These are phyloP conservation scores for Gonapodya sp. DNA, from an alignment of 192 early-diverging fungal species.

Conservation along the genomic window DNA sequence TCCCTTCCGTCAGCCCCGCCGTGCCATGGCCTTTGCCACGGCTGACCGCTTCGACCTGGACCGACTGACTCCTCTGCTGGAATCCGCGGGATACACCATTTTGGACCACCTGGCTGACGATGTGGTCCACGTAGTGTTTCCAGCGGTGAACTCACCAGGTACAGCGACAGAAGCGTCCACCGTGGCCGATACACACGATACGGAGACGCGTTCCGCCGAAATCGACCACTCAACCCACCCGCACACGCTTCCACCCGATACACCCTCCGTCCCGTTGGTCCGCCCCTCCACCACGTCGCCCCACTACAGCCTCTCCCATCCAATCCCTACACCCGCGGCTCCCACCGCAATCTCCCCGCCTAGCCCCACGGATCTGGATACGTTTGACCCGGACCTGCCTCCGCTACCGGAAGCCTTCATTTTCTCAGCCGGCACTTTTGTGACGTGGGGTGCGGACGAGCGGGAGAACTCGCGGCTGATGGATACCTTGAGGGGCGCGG, in stretches of 20 bases:
- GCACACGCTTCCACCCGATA: background rate
- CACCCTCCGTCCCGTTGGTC: background rate
- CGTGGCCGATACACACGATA: background rate
- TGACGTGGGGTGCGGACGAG: conserved; percentile 42
- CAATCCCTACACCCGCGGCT: background rate
- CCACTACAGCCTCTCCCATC: background rate
- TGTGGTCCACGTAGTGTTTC: conserved; percentile 34
- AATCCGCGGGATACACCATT: conserved; percentile 19
- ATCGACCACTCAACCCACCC: no score
- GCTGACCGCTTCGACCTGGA: conserved; percentile 41
- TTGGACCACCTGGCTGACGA: conserved; percentile 42
- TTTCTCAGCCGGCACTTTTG: conserved; percentile 42
- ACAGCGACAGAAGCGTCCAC: background rate
- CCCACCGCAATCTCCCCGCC: background rate
- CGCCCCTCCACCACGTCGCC: background rate
- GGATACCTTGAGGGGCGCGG: conserved; percentile 29
- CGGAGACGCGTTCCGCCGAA: background rate
- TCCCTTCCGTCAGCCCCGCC: background rate
- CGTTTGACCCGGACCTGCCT: background rate
- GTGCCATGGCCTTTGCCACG: conserved; percentile 20
- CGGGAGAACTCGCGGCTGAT: conserved; percentile 27
- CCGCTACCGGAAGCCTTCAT: conserved; percentile 32
- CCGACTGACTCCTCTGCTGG: conserved; percentile 32
- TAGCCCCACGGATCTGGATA: background rate
- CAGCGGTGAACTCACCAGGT: background rate